Evolutionary conservation across 768 basidiomycete species (phyloP), one percentile per base, ranked within the genome.

Genomic region (Clathrus columnatus): DNA sequence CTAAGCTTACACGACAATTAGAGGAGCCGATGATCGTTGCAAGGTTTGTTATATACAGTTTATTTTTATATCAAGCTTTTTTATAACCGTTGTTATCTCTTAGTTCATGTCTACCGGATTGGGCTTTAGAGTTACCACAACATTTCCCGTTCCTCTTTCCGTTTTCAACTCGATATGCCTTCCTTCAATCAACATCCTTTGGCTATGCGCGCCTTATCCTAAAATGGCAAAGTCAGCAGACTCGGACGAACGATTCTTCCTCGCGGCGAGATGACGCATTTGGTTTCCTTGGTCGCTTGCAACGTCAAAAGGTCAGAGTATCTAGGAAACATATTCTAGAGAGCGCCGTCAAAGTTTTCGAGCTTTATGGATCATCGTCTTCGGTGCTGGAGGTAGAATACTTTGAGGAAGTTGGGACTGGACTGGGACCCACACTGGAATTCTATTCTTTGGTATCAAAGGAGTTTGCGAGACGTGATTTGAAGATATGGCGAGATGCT

Each of bases 21-120:
- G 96, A 99, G 63, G 96, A 99, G 66, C 91, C 92, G 0, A 96
- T 98, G 92, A 96, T 99, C 60, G 93, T 99, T 44, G 96, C 95
- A 1, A 94, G 91, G 92, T 91, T 62, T 59, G 75, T 67, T 51
- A 6, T 36, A 21, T 54, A 16, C 23, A 21, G 21, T 57, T 4
- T 32, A 18, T 32, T 29, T 57, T n/a, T 14, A n/a, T 18, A 18
- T 26, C 27, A 53, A 17, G 41, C 32, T 46, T 0, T 23, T 36
- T 60, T 17, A 58, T 26, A 57, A 53, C 6, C 50, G 18, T 8
- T 53, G 24, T 21, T 23, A 32, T 49, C 32, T 54, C 32, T 14
- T 53, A 96, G 95, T 63, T 91, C 91, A 23, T 98, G 96, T 70
- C 73, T 98, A 4, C 96, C 96, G 5, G 93, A 96, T 64, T 99